These are phyloP conservation scores for Prunus mume DNA, from an alignment of 306 rosid genomes.

Conservation along the genomic window DNA sequence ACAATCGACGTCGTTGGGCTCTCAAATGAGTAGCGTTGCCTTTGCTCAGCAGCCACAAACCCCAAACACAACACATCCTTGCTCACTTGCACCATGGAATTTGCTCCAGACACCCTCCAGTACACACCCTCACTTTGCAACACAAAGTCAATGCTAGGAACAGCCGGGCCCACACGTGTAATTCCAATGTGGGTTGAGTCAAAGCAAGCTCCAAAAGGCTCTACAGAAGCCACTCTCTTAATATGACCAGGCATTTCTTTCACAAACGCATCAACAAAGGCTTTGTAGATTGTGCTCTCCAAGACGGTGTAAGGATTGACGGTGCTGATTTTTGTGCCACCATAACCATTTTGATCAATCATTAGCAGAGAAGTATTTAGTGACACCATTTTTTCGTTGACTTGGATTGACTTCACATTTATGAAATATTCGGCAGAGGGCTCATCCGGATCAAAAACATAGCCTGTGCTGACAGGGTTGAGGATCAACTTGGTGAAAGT, in stretches of 20 bases:
- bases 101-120: slow-evolving; percentile 53
- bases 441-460: slow-evolving; percentile 19
- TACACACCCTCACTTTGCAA: slow-evolving; percentile 37
- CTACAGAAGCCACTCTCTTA: slow-evolving; percentile 35
- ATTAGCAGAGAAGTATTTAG: slow-evolving; percentile 41
- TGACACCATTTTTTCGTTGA: slow-evolving; percentile 6
- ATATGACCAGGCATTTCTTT: background rate
- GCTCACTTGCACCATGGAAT: slow-evolving; percentile 46
- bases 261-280: slow-evolving; percentile 34
- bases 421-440: slow-evolving; percentile 56
- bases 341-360: slow-evolving; percentile 23
- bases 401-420: slow-evolving; percentile 37
- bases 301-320: slow-evolving; percentile 40
- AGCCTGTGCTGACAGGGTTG: slow-evolving; percentile 38
- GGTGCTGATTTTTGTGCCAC: background rate
- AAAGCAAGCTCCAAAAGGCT: slow-evolving; percentile 53
- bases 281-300: slow-evolving; percentile 47
- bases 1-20: slow-evolving; percentile 38
- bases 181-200: slow-evolving; percentile 15
- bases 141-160: slow-evolving; percentile 42
- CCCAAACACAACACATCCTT: slow-evolving; percentile 13
- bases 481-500: slow-evolving; percentile 39
- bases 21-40: background rate
- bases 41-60: slow-evolving; percentile 10
- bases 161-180: slow-evolving; percentile 39